Percentiles rank a stretch among this genome's conserved stretches.
Conservation (phyloP, 345 rosid species). For the Dimocarpus longan region DNA sequence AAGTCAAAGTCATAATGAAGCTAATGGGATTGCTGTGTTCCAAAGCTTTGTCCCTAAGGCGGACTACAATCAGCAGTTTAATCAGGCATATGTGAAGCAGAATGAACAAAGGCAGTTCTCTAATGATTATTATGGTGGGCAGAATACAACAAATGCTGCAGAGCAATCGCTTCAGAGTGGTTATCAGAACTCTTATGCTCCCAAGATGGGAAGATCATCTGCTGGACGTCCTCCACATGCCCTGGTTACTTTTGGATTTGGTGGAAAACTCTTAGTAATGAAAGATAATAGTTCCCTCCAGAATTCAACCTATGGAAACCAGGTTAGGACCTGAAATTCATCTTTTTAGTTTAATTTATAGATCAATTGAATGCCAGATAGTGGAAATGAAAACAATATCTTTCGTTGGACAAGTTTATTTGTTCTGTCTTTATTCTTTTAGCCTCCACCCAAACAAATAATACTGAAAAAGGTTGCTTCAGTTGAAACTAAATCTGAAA, state of each 20-base stretch:
- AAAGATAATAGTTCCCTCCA: conserved; percentile 54
- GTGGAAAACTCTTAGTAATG: conserved; percentile 87
- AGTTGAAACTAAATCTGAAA: not conserved
- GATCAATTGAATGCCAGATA: not conserved
- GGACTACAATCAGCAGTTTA: conserved; percentile 49
- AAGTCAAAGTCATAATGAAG: conserved; percentile 44
- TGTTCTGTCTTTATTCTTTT: not conserved
- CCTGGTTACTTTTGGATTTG: conserved; percentile 90
- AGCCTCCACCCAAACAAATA: not conserved
- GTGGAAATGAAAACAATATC: not conserved
- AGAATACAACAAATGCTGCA: conserved; percentile 40
- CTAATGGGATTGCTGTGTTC: conserved; percentile 52
- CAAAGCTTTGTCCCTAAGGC: conserved; percentile 44
- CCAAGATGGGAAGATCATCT: conserved; percentile 65
- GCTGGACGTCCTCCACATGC: conserved; percentile 98
- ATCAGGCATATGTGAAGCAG: conserved; percentile 49
- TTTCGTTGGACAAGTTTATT: not conserved
- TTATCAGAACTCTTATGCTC: conserved; percentile 61
- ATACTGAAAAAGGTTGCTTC: not conserved
- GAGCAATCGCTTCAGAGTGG: conserved; percentile 58
- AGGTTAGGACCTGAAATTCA: conserved; percentile 56
- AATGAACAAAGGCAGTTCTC: conserved; percentile 51
- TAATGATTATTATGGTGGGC: conserved; percentile 52
- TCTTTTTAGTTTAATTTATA: conserved; percentile 17
- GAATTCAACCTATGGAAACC: conserved; percentile 58